phyloP scores from a whole-genome alignment of 2,329 filamentous ascomycete genomes.

The Fragosphaeria purpurea region DNA sequence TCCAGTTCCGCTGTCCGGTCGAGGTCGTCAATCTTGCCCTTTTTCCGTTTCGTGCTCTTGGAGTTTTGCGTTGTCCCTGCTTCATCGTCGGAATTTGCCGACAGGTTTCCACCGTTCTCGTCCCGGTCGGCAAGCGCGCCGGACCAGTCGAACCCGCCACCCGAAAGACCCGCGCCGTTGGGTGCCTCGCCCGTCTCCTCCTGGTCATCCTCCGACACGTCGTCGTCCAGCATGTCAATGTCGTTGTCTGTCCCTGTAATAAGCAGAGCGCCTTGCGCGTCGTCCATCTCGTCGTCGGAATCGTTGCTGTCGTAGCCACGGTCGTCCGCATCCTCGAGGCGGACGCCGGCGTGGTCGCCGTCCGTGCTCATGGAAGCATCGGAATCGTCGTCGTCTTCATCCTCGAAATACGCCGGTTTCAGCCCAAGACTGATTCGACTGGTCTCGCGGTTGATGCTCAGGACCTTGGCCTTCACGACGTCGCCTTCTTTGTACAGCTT shows the following conservation, averaged over 20 bases:
- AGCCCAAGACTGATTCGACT: slow-evolving; percentile 80
- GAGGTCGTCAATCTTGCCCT: slow-evolving; percentile 69
- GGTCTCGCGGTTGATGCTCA: slow-evolving; percentile 66
- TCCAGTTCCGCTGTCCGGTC: slow-evolving; percentile 92
- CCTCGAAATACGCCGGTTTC: slow-evolving; percentile 81
- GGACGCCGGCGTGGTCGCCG: slow-evolving; percentile 37
- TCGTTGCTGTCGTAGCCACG: slow-evolving; percentile 34
- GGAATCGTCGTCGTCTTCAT: slow-evolving; percentile 41
- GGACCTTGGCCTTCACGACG: slow-evolving; percentile 79
- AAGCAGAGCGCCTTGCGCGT: slow-evolving; percentile 31
- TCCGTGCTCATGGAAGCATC: slow-evolving; percentile 25
- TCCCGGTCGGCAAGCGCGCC: slow-evolving; percentile 54
- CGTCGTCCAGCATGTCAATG: neutral
- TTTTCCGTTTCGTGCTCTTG: slow-evolving; percentile 56
- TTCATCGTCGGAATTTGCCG: slow-evolving; percentile 26
- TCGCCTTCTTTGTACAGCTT: slow-evolving; percentile 88
- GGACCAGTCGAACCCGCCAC: slow-evolving; percentile 81
- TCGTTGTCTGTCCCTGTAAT: slow-evolving; percentile 35
- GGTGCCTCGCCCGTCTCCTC: slow-evolving; percentile 16
- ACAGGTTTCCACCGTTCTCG: slow-evolving; percentile 39
- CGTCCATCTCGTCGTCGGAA: slow-evolving; percentile 38
- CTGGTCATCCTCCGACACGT: slow-evolving; percentile 27
- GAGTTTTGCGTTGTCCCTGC: slow-evolving; percentile 19
- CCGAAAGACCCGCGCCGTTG: slow-evolving; percentile 46
- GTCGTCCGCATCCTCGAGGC: slow-evolving; percentile 32